Evolutionary conservation across 208 protist species (phyloP).

Genomic region (Trypanosoma congolense): DNA sequence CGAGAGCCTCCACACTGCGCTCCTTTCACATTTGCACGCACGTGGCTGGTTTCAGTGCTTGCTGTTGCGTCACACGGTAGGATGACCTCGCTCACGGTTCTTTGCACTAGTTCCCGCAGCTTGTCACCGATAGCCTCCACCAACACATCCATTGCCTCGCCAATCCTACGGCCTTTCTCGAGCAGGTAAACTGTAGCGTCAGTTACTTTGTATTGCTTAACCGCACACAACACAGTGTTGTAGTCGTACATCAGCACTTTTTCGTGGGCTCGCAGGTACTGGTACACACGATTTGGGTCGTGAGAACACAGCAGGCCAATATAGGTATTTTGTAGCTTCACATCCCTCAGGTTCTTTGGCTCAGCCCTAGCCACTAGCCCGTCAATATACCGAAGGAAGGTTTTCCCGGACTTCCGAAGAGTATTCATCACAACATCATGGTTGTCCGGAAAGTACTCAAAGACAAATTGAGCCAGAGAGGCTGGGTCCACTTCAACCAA

Average conservation of each 20-base stretch:
- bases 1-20: no score
- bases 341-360: constrained; percentile 32
- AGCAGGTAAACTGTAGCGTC: constrained; percentile 67
- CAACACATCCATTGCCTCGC: constrained; percentile 58
- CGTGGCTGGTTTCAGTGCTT: no score
- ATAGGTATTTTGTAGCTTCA: constrained; percentile 74
- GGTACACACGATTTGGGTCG: constrained; percentile 49
- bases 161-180: constrained; percentile 44
- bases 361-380: constrained; percentile 61
- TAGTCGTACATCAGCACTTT: constrained; percentile 60
- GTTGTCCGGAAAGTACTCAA: constrained; percentile 59
- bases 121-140: constrained; percentile 18
- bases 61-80: no score
- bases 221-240: constrained; percentile 37
- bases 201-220: constrained; percentile 43
- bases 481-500: constrained; percentile 60
- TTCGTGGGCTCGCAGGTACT: constrained; percentile 42
- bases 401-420: constrained; percentile 50
- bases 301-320: constrained; percentile 74
- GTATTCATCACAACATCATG: constrained; percentile 60
- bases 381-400: constrained; percentile 69
- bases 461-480: constrained; percentile 62
- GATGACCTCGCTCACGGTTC: constrained; percentile 3
- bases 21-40: no score
- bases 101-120: constrained; percentile 7